Base-by-base conservation (phyloP, 2,329 filamentous ascomycete species). In the Orbilia quercus region DNA sequence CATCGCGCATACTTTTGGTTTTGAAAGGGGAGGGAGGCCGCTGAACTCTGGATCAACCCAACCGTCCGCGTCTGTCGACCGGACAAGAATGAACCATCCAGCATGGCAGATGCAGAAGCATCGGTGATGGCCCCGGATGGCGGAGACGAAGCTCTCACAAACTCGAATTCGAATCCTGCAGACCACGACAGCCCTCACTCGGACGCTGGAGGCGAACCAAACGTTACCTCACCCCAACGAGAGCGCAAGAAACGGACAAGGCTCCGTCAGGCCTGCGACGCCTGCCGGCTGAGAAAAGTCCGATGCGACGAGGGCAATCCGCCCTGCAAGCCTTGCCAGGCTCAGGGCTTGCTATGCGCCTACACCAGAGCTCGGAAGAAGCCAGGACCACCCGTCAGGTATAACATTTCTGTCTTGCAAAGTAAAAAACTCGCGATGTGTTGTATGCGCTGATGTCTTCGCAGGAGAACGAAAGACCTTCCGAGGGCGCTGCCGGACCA, bases 1-100 rank as follows among this genome's bases (percentile, higher is more conserved):
- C 60, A 66, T 66, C 66, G 53, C 60, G 60, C 65, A 53, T 66
- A 73, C 69, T 60, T 60, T 60, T 73, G 69, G 69, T 45, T 65
- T 59, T 42, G 69, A 73, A 72, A 73, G 69, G 69, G 69, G 69
- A 73, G 69, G 69, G 69, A 73, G 69, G 69, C 69, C 48, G 67
- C 69, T 65, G 67, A 59, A 25, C 54, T 25, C 38, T 59, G 59
- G 67, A 59, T n/a, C n/a, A n/a, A 48, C 23, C 57, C 23, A 40
- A 57, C 53, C 45, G 47, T 57, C 55, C 69, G 60, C 45, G 47
- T 57, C 55, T 60, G 60, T 73, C 69, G 60, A 38, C 54, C 69
- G 69, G 69, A 73, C 69, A 66, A 73, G 60, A 66, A 73, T 73
- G 69, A 59, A 57, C 31, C 69, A 73, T 64, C 60, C 48, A 73